Conservation (phyloP, 148 eudicot species). For the Nepenthes mirabilis region DNA sequence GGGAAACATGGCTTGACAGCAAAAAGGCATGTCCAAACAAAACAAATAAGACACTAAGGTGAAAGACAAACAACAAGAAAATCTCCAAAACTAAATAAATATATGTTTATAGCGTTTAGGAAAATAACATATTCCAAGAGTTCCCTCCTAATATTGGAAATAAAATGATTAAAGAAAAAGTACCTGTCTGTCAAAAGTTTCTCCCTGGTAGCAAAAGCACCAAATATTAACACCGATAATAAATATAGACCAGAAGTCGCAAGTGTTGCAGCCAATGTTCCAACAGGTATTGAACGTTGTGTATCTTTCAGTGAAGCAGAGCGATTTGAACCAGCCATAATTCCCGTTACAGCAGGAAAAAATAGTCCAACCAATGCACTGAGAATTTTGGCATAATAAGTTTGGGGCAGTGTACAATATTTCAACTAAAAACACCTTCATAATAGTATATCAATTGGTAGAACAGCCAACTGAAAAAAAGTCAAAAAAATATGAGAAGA, state of each 20-base stretch:
- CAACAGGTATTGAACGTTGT: constrained; percentile 87
- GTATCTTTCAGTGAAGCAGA: constrained; percentile 92
- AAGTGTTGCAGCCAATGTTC: constrained; percentile 89
- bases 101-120: no score
- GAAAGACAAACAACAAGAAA: no score
- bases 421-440: background rate
- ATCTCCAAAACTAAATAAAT: no score
- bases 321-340: constrained; percentile 99
- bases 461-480: no score
- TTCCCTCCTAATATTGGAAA: no score
- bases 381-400: constrained; percentile 12
- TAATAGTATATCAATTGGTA: background rate
- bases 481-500: no score
- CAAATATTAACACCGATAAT: constrained; percentile 70
- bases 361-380: constrained; percentile 98
- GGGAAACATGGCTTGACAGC: no score
- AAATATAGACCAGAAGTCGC: constrained; percentile 62
- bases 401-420: background rate
- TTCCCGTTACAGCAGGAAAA: constrained; percentile 99
- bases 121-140: no score
- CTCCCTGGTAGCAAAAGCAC: constrained; percentile 87
- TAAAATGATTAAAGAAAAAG: no score
- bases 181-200: constrained; percentile 97
- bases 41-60: no score
- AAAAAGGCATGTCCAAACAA: no score